Evolutionary conservation across 2,329 filamentous ascomycete species (phyloP).

Genomic region (Arthroderma sp.): DNA sequence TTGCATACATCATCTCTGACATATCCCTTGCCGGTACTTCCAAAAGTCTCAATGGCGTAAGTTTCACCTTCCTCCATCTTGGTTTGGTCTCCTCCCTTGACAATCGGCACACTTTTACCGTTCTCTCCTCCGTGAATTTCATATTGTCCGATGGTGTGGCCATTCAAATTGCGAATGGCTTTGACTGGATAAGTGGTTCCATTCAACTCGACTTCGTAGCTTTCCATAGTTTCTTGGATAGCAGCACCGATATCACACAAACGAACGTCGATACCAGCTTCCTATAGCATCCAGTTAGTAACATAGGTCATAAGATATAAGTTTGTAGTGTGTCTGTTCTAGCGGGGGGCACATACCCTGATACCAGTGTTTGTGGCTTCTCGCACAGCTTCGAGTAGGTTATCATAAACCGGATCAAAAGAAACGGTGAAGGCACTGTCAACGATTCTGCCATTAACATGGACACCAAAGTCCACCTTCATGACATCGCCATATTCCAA

Average conservation of each 20-base stretch:
- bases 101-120: constrained; percentile 77
- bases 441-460: constrained; percentile 57
- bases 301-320: background rate
- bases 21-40: constrained; percentile 79
- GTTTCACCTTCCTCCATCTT: constrained; percentile 98
- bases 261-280: constrained; percentile 84
- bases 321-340: background rate
- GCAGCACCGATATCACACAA: constrained; percentile 71
- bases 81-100: constrained; percentile 73
- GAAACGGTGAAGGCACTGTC: constrained; percentile 59
- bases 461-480: constrained; percentile 61
- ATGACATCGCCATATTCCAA: constrained; percentile 54
- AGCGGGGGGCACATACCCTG: constrained; percentile 30
- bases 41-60: constrained; percentile 93
- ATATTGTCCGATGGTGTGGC: constrained; percentile 80
- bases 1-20: constrained; percentile 67
- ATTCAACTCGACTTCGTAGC: constrained; percentile 74
- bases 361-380: constrained; percentile 64
- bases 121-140: constrained; percentile 87
- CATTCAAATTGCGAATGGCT: constrained; percentile 73
- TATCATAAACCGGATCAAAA: constrained; percentile 56
- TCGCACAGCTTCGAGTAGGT: constrained; percentile 52
- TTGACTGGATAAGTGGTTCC: constrained; percentile 69
- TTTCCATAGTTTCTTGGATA: constrained; percentile 88
- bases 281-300: constrained; percentile 27